phyloP scores from a whole-genome alignment of 306 rosid species.

The Rosa multiflora region DNA sequence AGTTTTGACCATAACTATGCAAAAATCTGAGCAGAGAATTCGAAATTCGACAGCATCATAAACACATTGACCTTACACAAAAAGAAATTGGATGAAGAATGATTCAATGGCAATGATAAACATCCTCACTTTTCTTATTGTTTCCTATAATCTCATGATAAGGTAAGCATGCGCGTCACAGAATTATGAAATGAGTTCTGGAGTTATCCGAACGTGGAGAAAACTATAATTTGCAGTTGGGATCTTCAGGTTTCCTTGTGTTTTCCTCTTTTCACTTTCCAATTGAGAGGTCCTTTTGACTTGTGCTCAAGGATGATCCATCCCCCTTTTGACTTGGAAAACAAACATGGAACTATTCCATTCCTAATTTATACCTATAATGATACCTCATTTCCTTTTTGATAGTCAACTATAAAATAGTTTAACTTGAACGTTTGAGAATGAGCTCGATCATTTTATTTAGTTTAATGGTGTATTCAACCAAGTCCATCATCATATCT shows the following conservation, averaged over 20 bases:
- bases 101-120: constrained; percentile 1
- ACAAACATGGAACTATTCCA: constrained; percentile 18
- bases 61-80: background rate
- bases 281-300: constrained; percentile 18
- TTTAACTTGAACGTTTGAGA: background rate
- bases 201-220: constrained; percentile 13
- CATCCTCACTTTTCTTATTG: background rate
- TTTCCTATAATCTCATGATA: constrained; percentile 7
- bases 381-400: constrained; percentile 1
- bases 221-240: constrained; percentile 11
- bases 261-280: constrained; percentile 22
- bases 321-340: constrained; percentile 18
- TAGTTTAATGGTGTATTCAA: background rate
- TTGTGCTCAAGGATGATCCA: constrained; percentile 8
- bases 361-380: constrained; percentile 25
- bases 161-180: constrained; percentile 48
- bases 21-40: background rate
- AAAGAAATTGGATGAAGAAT: background rate
- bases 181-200: constrained; percentile 5
- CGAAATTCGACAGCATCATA: constrained; percentile 7
- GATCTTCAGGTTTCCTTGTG: constrained; percentile 13
- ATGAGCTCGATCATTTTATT: background rate
- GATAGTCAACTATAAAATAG: constrained; percentile 29
- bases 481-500: constrained; percentile 4
- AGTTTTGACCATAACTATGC: background rate